A percentile compares a stretch with the other conserved stretches of the same genome.
These are phyloP conservation scores for Lotmaria passim DNA, from an alignment of 208 protist species.

Conservation along the genomic window DNA sequence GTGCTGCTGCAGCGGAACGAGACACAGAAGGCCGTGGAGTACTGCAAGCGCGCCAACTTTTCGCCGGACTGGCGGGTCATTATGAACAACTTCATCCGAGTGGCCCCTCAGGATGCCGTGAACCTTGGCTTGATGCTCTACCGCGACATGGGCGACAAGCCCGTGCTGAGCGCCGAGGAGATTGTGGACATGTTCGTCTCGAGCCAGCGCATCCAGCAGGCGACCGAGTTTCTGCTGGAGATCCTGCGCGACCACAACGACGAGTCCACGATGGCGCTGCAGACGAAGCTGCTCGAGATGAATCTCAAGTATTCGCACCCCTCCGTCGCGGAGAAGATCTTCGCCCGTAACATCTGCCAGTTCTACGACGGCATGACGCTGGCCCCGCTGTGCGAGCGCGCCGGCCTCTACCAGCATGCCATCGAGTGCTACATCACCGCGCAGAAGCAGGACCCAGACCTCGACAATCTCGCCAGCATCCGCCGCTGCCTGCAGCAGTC, in stretches of 20 bases:
- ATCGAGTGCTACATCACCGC: conserved; percentile 98
- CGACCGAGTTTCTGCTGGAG: conserved; percentile 98
- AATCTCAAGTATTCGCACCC: conserved; percentile 98
- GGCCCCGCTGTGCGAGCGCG: conserved; percentile 98
- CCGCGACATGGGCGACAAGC: conserved; percentile 72
- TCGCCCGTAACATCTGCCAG: conserved; percentile 96
- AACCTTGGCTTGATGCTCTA: conserved; percentile 94
- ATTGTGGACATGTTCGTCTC: conserved; percentile 97
- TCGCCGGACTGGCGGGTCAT: conserved; percentile 96
- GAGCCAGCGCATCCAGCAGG: conserved; percentile 95
- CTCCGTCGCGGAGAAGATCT: conserved; percentile 98
- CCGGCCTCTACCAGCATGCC: conserved; percentile 96
- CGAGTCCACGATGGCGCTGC: conserved; percentile 94
- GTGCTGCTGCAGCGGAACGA: conserved; percentile 95
- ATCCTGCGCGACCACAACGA: conserved; percentile 93
- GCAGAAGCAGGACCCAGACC: conserved; percentile 75
- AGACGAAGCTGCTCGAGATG: conserved; percentile 99
- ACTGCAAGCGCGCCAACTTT: conserved; percentile 97
- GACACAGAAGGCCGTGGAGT: conserved; percentile 98
- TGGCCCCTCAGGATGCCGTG: conserved; percentile 93
- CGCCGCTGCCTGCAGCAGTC: conserved; percentile 98
- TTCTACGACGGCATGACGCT: conserved; percentile 98
- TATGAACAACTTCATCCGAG: conserved; percentile 91
- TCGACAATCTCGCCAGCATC: conserved; percentile 96
- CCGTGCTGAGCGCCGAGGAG: conserved; percentile 84